These are phyloP conservation scores for Cryptosporidium muris DNA, from an alignment of 169 alveolate species.

Conservation along the genomic window DNA sequence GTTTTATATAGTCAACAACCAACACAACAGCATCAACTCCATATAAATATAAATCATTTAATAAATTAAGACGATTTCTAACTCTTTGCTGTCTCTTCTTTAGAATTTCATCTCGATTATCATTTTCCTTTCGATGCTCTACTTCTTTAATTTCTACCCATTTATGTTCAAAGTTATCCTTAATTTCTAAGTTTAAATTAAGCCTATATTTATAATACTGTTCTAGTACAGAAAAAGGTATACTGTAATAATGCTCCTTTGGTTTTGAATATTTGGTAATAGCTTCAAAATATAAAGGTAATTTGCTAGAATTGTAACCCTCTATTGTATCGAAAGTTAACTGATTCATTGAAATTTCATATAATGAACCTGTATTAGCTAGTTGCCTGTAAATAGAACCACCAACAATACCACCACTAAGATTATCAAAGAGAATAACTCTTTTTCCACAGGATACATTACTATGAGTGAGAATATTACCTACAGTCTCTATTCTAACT, in stretches of 20 bases:
- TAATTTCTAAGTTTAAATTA: not conserved
- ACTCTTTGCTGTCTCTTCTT: slow-evolving; percentile 17
- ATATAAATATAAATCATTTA: slow-evolving; percentile 19
- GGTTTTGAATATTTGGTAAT: slow-evolving; percentile 9
- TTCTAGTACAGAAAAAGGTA: slow-evolving; percentile 59
- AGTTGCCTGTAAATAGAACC: slow-evolving; percentile 67
- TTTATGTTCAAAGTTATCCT: not conserved
- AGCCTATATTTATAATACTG: not conserved
- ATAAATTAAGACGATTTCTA: slow-evolving; percentile 8
- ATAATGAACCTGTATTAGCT: slow-evolving; percentile 20
- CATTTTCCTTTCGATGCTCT: slow-evolving; percentile 43
- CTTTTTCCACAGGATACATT: slow-evolving; percentile 13
- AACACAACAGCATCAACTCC: slow-evolving; percentile 54
- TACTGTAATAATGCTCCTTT: slow-evolving; percentile 21
- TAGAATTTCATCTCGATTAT: slow-evolving; percentile 15
- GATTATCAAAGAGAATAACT: slow-evolving; percentile 55
- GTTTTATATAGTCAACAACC: slow-evolving; percentile 39
- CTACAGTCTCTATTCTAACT: slow-evolving; percentile 63
- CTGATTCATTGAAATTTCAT: slow-evolving; percentile 44
- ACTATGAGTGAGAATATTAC: slow-evolving; percentile 64
- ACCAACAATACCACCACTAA: slow-evolving; percentile 55
- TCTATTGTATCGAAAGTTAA: slow-evolving; percentile 62
- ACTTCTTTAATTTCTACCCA: not conserved
- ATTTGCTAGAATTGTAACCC: slow-evolving; percentile 41
- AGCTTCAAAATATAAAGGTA: slow-evolving; percentile 56